These are phyloP conservation scores for Lactifluus hygrophoroides DNA, from an alignment of 768 basidiomycete species.

Conservation along the genomic window DNA sequence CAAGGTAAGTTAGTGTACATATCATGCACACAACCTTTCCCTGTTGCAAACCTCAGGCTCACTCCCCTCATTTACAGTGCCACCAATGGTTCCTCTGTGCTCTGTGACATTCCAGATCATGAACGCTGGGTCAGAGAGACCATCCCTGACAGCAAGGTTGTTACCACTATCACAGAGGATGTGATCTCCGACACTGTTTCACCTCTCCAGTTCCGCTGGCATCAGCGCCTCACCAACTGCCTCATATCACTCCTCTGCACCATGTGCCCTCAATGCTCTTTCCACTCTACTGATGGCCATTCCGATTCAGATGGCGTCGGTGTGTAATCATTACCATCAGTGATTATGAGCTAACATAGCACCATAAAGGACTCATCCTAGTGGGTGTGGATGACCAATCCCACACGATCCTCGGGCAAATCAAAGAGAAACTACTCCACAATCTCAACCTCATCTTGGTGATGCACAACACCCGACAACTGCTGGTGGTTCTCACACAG, in stretches of 20 bases:
- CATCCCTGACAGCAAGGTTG: conserved; percentile 38
- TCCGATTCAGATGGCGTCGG: conserved; percentile 19
- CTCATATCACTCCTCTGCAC: conserved; percentile 45
- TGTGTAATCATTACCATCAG: conserved; percentile 14
- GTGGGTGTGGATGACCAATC: background rate
- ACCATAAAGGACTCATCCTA: background rate
- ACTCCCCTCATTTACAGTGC: conserved; percentile 39
- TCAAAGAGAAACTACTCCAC: background rate
- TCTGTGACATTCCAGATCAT: conserved; percentile 58
- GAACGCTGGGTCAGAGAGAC: conserved; percentile 64
- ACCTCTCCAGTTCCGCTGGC: conserved; percentile 52
- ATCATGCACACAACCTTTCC: background rate
- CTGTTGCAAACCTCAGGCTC: background rate
- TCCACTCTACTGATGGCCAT: conserved; percentile 21
- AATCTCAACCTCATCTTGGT: background rate
- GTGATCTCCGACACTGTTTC: conserved; percentile 74
- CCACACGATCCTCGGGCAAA: background rate
- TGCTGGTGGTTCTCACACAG: background rate
- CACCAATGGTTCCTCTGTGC: conserved; percentile 61
- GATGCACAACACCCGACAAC: background rate
- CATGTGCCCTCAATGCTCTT: conserved; percentile 30
- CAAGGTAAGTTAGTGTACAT: conserved; percentile 53
- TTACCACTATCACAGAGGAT: conserved; percentile 57
- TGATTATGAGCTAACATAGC: conserved; percentile 5
- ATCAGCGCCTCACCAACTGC: conserved; percentile 35